A percentile compares a stretch with the other conserved stretches of the same genome.
phyloP scores from a whole-genome alignment of 1,284 basidiomycete genomes.

The Marasmius fiardii region DNA sequence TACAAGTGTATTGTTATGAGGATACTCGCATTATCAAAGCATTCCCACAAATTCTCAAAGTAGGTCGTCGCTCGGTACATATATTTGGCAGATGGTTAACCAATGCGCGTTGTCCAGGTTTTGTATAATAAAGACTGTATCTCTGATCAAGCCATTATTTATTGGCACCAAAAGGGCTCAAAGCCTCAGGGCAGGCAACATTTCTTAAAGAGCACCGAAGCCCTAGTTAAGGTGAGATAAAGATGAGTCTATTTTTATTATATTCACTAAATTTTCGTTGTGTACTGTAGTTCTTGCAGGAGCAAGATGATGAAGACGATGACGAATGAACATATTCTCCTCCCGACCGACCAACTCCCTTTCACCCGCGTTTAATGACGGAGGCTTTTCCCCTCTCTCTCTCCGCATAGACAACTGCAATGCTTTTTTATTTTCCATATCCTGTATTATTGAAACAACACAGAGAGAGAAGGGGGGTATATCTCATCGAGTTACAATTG shows the following conservation, averaged over 20 bases:
- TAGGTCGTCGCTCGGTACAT: constrained; percentile 21
- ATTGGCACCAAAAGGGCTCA: constrained; percentile 96
- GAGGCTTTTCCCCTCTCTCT: no score
- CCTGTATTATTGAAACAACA: no score
- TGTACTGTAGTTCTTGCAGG: constrained; percentile 65
- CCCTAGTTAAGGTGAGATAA: constrained; percentile 79
- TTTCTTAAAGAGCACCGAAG: constrained; percentile 86
- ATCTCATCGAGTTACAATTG: not conserved
- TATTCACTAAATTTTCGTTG: constrained; percentile 11
- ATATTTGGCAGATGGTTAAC: constrained; percentile 3
- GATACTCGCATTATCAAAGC: constrained; percentile 92
- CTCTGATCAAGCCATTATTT: constrained; percentile 93
- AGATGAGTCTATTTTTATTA: not conserved
- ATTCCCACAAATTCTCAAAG: constrained; percentile 93
- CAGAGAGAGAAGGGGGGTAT: no score
- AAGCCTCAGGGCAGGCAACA: constrained; percentile 93
- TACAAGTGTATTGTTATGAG: constrained; percentile 94
- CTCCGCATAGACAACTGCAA: no score
- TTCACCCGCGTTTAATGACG: not conserved
- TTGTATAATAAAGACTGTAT: constrained; percentile 95
- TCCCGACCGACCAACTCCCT: not conserved
- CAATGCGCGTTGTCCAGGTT: constrained; percentile 45
- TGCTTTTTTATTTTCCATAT: no score
- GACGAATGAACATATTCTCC: constrained; percentile 3
- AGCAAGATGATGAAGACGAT: constrained; percentile 68